Conservation (phyloP, 2,329 filamentous ascomycete species). For the Trichoderma afroharzianum region DNA sequence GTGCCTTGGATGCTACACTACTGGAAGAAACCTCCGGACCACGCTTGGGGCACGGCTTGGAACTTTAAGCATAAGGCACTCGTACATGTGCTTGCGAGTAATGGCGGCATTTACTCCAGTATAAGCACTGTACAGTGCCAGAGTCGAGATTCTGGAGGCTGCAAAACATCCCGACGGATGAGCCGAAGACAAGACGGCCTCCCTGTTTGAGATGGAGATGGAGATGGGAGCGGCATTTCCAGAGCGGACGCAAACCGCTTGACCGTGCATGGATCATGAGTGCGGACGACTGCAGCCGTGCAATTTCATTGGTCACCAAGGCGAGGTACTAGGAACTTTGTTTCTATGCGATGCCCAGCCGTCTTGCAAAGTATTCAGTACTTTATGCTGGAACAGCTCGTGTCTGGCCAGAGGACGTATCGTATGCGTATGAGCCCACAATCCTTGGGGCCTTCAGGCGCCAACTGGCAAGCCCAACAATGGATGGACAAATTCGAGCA, state of each 20-base stretch:
- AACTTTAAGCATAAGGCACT: neutral
- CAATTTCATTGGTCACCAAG: neutral
- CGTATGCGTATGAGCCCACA: neutral
- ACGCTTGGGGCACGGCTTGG: neutral
- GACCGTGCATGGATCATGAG: slow-evolving; percentile 9
- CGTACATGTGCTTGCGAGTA: neutral
- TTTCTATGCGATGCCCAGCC: fast-evolving
- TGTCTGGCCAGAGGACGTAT: neutral
- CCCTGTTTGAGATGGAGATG: neutral
- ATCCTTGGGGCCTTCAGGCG: slow-evolving; percentile 9
- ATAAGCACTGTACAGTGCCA: neutral
- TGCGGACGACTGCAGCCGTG: neutral
- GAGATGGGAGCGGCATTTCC: neutral
- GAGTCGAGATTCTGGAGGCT: neutral
- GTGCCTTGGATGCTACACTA: neutral
- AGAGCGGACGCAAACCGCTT: neutral
- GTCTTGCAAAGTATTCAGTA: neutral
- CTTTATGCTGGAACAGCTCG: neutral
- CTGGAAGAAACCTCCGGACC: neutral
- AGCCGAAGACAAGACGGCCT: neutral
- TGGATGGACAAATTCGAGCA: neutral
- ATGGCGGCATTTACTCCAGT: neutral
- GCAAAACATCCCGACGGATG: neutral
- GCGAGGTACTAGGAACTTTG: neutral
- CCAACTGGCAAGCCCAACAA: neutral